Conservation (phyloP, 345 rosid species). For the Eucalyptus pauciflora region DNA sequence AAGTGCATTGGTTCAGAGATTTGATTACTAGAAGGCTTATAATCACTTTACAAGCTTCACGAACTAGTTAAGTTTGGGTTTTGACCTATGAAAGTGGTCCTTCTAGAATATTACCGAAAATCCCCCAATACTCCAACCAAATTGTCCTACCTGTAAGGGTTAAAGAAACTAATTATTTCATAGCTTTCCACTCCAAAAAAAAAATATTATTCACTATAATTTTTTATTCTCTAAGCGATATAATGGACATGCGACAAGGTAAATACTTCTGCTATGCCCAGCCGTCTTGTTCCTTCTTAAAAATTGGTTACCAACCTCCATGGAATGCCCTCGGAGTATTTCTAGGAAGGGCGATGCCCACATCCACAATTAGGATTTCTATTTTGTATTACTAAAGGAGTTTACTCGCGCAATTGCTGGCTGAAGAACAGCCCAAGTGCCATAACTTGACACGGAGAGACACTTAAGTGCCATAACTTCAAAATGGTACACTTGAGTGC, state of each 20-base stretch:
- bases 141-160: neutral
- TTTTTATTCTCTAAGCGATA: neutral
- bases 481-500: too few relatives aligned
- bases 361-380: too few relatives aligned
- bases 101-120: accelerated
- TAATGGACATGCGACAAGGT: neutral
- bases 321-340: too few relatives aligned
- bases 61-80: neutral
- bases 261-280: neutral
- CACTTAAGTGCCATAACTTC: too few relatives aligned
- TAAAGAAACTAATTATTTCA: neutral
- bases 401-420: too few relatives aligned
- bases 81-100: neutral
- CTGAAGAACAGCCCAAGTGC: too few relatives aligned
- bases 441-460: too few relatives aligned
- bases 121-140: neutral
- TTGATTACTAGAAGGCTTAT: too few relatives aligned
- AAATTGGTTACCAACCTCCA: too few relatives aligned
- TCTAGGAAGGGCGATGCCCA: too few relatives aligned
- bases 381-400: too few relatives aligned
- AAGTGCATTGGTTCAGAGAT: accelerated
- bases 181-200: neutral
- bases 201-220: neutral
- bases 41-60: neutral
- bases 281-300: too few relatives aligned